Base-by-base conservation (phyloP, 495 filamentous ascomycete species). In the Penicillium arizonense region DNA sequence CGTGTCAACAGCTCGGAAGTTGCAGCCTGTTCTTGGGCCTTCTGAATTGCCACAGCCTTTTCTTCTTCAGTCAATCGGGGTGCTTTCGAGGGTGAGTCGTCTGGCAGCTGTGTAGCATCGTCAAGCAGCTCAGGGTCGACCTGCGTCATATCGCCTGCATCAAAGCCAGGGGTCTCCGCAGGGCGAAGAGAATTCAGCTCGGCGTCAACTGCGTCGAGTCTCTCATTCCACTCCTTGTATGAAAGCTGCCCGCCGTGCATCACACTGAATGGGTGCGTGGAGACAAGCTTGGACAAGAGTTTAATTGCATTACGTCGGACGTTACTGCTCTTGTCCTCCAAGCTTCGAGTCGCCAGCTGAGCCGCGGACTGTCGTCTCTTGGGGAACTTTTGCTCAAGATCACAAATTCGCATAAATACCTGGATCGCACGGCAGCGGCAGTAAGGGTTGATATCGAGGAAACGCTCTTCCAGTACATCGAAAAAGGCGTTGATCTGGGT, bases 271-370 rank as follows among this genome's bases (percentile, higher is more conserved):
- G 94, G 95, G 63, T 99, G 95, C 0, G 90, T 96, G 28, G 89
- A 87, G 48, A 97, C 87, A 9, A 99, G 76, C 46, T 87, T 87
- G 1, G 86, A 88, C 12, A 97, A 77, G 26, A 99, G 74, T 61
- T 95, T 97, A 67, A 99, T 95, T 0, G 95, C 91, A 64, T 97
- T 97, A 35, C 91, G 84, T 56, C 94, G 80, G 18, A 97, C 94
- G 65, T 97, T 93, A 67, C 95, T 97, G 69, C 94, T 97, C 75
- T 96, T 99, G 72, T 99, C 94, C 68, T 96, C 89, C 20, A 99
- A 76, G 63, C 92, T 96, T 57, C 88, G 80, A 35, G 88, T 83
- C 6, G 94, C 91, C 11, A 97, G 73, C 60, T 95, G 89, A 13
- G 95, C 88, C 1, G 85, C 91, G 53, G 80, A 83, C 69, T 96